Evolutionary conservation across 768 basidiomycete species (phyloP).

Genomic region (Agaricus subrufescens): DNA sequence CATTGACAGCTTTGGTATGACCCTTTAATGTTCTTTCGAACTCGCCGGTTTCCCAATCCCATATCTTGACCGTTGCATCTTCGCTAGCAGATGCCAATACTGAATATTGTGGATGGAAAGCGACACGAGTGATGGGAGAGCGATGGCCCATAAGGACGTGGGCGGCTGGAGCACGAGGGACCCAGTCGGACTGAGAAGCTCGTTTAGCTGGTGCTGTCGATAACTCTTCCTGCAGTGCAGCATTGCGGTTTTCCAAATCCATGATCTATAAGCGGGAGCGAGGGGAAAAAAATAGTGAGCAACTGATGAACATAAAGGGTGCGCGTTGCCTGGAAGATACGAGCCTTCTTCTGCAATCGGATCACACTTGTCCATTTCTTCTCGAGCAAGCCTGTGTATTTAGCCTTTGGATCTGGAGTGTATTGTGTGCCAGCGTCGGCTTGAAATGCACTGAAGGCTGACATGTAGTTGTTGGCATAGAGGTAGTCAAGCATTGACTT

Average conservation of each 20-base stretch:
- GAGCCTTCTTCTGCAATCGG: constrained; percentile 89
- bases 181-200: constrained; percentile 75
- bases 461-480: constrained; percentile 57
- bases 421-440: constrained; percentile 55
- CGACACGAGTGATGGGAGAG: constrained; percentile 68
- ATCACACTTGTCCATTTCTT: constrained; percentile 99
- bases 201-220: constrained; percentile 46
- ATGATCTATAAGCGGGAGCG: constrained; percentile 59
- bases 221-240: constrained; percentile 70
- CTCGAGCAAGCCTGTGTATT: constrained; percentile 82
- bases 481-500: constrained; percentile 81
- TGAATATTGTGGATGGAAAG: constrained; percentile 85
- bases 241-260: constrained; percentile 86
- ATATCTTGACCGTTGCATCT: constrained; percentile 87
- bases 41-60: constrained; percentile 96
- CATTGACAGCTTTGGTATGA: constrained; percentile 84
- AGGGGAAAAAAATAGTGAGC: not conserved
- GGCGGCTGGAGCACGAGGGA: constrained; percentile 80
- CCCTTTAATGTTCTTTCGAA: constrained; percentile 90
- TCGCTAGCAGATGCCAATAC: constrained; percentile 82
- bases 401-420: constrained; percentile 80
- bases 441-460: constrained; percentile 58
- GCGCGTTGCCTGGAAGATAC: constrained; percentile 8
- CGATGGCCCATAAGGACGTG: constrained; percentile 76
- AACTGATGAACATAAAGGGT: constrained; percentile 1